Conservation (phyloP, 2,329 filamentous ascomycete genomes). For the Talaromyces sp. region DNA sequence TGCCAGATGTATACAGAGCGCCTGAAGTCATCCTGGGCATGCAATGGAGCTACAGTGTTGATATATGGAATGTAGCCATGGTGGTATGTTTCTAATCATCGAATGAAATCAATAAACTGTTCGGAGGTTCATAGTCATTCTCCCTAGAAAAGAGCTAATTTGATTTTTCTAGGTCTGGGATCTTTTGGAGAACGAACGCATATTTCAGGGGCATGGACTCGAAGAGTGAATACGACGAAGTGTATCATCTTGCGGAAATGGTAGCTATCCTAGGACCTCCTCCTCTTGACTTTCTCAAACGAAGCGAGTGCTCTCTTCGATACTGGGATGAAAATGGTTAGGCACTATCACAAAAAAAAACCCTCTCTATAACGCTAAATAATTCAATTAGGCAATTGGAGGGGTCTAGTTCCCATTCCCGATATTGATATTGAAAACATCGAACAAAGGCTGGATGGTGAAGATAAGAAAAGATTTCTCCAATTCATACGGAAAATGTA, state of each 20-base stretch:
- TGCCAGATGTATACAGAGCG: conserved; percentile 30
- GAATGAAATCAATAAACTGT: too few species aligned
- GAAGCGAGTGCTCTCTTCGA: conserved; percentile 10
- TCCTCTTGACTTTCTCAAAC: conserved; percentile 14
- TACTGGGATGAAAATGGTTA: conserved; percentile 23
- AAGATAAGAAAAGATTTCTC: conserved; percentile 4
- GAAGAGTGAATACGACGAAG: conserved; percentile 18
- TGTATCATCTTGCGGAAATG: conserved; percentile 24
- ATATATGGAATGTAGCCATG: conserved; percentile 32
- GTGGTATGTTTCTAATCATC: conserved; percentile 21
- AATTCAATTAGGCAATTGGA: conserved; percentile 3
- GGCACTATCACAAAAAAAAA: background rate
- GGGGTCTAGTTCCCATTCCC: conserved; percentile 9
- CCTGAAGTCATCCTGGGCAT: conserved; percentile 31
- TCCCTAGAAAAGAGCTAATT: background rate
- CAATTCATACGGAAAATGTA: conserved; percentile 7
- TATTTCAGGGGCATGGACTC: conserved; percentile 21
- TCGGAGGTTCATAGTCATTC: background rate
- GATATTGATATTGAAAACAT: background rate
- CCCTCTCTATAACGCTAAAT: background rate
- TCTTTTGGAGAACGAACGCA: conserved; percentile 24
- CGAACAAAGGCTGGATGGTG: conserved; percentile 9
- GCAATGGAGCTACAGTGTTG: conserved; percentile 28
- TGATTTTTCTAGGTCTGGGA: conserved; percentile 20
- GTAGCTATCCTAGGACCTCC: conserved; percentile 22